Base-by-base conservation (phyloP, 2,329 filamentous ascomycete genomes). In the Aureobasidium leucospermi region DNA sequence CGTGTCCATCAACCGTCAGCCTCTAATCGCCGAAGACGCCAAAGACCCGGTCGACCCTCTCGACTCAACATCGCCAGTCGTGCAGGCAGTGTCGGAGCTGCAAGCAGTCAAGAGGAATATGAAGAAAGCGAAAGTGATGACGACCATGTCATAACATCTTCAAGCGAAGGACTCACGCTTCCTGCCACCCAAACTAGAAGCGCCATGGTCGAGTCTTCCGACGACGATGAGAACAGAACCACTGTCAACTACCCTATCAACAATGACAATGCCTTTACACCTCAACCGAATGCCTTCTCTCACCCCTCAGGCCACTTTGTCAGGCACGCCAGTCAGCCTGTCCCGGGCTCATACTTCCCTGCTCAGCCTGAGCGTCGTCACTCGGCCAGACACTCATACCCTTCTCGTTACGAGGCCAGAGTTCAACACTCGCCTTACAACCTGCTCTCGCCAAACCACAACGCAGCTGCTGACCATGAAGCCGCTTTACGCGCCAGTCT, bases 51-150 rank as follows among this genome's bases (percentile, higher is more conserved):
- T 69, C 75, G 68, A 65, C 73, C 72, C 47, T 70, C 73, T 32
- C 70, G 73, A 61, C 67, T 75, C 56, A 69, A 72, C 59, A 76
- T 75, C 59, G 69, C 72, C 7, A 71, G 70, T 45, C 75, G 76
- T 42, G 75, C 81, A 15, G 69, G 73, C 31, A 79, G 76, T 61
- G 68, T 71, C 43, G 78, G 76, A 11, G 76, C 75, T 55, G 65
- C 66, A 6, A 95, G 90, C 73, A 96, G 92, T 68, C 90, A 96
- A 71, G 92, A 96, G 66, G 92, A 96, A 75, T 96, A 95, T 68
- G 90, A 96, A 36, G 91, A 96, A 76, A 95, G 88, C 63, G 91
- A 96, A 72, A 96, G 83, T 73, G 92, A 96, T 63, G 90, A 91
- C 43, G 92, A 96, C 67, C 83, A 81, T 59, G 78, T 85, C 53